Evolutionary conservation across 257 asterid species (phyloP).

Genomic region (Solanum ahanhuiri): DNA sequence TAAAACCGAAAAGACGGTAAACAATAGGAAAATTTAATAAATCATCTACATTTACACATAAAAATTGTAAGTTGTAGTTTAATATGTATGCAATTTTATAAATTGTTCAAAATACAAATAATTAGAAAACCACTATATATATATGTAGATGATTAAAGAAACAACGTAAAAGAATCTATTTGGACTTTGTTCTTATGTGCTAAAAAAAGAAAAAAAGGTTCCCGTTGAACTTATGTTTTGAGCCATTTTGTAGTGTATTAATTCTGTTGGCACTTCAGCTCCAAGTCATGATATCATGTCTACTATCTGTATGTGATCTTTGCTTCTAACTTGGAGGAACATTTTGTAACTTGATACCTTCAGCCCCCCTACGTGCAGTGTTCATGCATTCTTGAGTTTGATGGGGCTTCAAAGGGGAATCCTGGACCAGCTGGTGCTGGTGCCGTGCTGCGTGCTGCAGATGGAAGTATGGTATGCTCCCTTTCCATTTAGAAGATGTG

Average conservation of each 20-base stretch:
- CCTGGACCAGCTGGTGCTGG: slow-evolving; percentile 99
- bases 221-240: neutral
- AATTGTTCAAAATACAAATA: too few species aligned
- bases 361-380: slow-evolving; percentile 36
- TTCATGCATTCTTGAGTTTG: slow-evolving; percentile 79
- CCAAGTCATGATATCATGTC: neutral
- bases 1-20: too few species aligned
- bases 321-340: neutral
- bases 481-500: neutral
- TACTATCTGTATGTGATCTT: neutral
- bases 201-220: neutral
- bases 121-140: too few species aligned
- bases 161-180: neutral
- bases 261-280: neutral
- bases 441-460: slow-evolving; percentile 71
- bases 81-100: too few species aligned
- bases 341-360: slow-evolving; percentile 5
- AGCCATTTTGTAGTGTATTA: neutral
- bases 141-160: neutral
- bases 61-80: too few species aligned
- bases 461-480: slow-evolving; percentile 69
- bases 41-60: neutral
- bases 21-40: neutral
- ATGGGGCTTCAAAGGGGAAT: slow-evolving; percentile 96
- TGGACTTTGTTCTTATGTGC: neutral